phyloP scores from a whole-genome alignment of 768 basidiomycete species.

The Coprinopsis strossmayeri region DNA sequence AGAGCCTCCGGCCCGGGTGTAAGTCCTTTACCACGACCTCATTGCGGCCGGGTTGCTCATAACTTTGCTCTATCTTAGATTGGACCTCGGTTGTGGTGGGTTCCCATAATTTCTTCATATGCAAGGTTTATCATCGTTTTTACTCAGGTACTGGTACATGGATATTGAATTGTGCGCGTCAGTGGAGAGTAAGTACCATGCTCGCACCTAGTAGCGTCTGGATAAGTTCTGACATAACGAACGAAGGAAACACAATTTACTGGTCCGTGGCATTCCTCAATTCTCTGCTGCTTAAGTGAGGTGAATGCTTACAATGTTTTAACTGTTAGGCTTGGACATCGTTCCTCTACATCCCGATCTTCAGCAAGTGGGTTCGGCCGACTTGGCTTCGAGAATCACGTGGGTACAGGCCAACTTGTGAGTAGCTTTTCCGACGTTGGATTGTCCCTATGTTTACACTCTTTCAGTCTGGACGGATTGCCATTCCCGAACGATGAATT shows the following conservation, averaged over 20 bases:
- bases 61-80: constrained; percentile 24
- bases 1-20: constrained; percentile 57
- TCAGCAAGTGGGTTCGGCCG: constrained; percentile 46
- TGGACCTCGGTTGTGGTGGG: constrained; percentile 72
- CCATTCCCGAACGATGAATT: constrained; percentile 71
- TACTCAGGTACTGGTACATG: constrained; percentile 62
- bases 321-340: constrained; percentile 51
- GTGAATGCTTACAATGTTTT: neutral
- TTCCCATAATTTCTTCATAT: constrained; percentile 7
- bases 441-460: no score
- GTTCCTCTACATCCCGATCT: constrained; percentile 70
- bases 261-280: no score
- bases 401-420: constrained; percentile 76
- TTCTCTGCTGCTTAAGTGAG: no score
- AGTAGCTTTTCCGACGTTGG: constrained; percentile 18
- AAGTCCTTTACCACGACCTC: constrained; percentile 21
- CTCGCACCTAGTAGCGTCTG: no score
- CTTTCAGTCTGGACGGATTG: constrained; percentile 53
- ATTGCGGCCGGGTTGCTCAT: constrained; percentile 2
- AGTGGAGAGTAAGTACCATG: constrained; percentile 52
- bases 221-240: no score
- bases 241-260: constrained; percentile 62
- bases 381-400: constrained; percentile 53
- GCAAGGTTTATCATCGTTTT: neutral
- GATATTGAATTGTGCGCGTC: constrained; percentile 57